These are phyloP conservation scores for Termitomyces bulborhizus DNA, from an alignment of 768 basidiomycete genomes.

Conservation along the genomic window DNA sequence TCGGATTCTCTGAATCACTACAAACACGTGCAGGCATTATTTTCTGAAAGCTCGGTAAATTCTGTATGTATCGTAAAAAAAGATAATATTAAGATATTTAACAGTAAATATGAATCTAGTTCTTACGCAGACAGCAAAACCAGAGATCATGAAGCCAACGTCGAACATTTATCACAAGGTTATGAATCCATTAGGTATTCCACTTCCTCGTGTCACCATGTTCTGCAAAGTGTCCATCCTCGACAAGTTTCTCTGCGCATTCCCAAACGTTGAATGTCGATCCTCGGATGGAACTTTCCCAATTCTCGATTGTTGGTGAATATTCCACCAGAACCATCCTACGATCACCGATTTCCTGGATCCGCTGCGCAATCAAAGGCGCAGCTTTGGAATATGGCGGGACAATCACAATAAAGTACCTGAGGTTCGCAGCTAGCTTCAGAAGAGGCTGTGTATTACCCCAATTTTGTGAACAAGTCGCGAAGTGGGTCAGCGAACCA, in stretches of 20 bases:
- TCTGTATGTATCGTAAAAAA: too few species aligned
- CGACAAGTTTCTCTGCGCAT: background rate
- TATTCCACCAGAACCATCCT: constrained; percentile 17
- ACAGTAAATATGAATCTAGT: too few species aligned
- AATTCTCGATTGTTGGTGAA: constrained; percentile 11
- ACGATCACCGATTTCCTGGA: constrained; percentile 15
- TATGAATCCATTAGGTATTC: background rate
- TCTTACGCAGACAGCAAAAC: too few species aligned
- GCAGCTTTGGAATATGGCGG: constrained; percentile 11
- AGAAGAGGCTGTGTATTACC: constrained; percentile 16
- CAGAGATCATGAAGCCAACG: background rate
- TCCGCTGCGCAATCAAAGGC: constrained; percentile 12
- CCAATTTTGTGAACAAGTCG: constrained; percentile 18
- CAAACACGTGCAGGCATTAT: too few species aligned
- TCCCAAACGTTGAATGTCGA: constrained; percentile 15
- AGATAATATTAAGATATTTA: too few species aligned
- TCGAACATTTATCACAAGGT: background rate
- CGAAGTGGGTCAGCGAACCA: constrained; percentile 17
- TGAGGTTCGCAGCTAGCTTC: constrained; percentile 13
- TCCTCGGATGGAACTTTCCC: constrained; percentile 12
- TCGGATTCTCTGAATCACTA: too few species aligned
- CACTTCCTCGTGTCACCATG: background rate
- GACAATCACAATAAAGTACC: constrained; percentile 16
- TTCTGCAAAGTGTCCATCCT: background rate
- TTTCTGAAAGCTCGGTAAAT: too few species aligned